phyloP scores from a whole-genome alignment of 2,329 filamentous ascomycete species.

The Nemania sp. region DNA sequence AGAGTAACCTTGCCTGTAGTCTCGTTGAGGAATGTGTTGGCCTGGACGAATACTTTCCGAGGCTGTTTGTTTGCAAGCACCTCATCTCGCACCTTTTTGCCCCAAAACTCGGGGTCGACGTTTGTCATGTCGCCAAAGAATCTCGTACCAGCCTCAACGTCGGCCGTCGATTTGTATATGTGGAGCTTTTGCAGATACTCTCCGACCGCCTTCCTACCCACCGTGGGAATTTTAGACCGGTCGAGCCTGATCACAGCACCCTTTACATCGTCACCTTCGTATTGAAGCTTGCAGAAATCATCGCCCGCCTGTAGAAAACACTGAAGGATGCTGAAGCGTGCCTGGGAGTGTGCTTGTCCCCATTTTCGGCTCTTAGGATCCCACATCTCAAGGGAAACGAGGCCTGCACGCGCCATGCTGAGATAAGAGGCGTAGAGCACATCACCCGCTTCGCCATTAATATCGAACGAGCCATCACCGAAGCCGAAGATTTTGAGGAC shows the following conservation, averaged over 20 bases:
- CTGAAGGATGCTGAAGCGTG: constrained; percentile 85
- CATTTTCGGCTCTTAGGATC: constrained; percentile 91
- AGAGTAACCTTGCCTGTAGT: constrained; percentile 77
- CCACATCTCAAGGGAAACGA: constrained; percentile 92
- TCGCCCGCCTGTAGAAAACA: constrained; percentile 88
- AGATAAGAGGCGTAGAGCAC: constrained; percentile 91
- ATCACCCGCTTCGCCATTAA: constrained; percentile 82
- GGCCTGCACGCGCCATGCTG: constrained; percentile 92
- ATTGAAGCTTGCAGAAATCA: constrained; percentile 85
- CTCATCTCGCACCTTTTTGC: constrained; percentile 79
- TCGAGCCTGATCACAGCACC: constrained; percentile 87
- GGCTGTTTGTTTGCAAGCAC: constrained; percentile 83
- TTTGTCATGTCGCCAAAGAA: constrained; percentile 87
- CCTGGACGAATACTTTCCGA: constrained; percentile 93
- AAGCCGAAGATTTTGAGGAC: constrained; percentile 94
- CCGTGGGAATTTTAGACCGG: constrained; percentile 84
- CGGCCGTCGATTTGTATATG: constrained; percentile 90
- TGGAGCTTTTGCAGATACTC: constrained; percentile 91
- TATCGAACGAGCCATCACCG: constrained; percentile 79
- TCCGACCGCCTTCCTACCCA: constrained; percentile 84
- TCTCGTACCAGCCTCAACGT: constrained; percentile 79
- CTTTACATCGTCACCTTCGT: constrained; percentile 78
- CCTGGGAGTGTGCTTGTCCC: constrained; percentile 93
- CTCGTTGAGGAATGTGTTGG: constrained; percentile 82
- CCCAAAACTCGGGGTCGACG: constrained; percentile 87